These are phyloP conservation scores for Chrysopogon serrulatus DNA, from an alignment of 176 grass and related monocot genomes.

Conservation along the genomic window DNA sequence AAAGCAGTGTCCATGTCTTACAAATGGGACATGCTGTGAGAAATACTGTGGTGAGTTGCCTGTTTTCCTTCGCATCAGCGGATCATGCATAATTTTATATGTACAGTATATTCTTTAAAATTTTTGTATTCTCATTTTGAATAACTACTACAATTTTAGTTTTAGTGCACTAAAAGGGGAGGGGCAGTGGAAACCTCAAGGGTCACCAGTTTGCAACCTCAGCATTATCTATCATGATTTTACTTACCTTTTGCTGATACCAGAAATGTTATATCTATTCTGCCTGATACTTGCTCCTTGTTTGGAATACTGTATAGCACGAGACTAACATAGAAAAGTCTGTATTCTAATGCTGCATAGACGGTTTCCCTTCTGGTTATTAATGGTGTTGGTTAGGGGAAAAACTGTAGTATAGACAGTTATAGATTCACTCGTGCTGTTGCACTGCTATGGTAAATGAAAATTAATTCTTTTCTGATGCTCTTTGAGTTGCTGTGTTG, in stretches of 20 bases:
- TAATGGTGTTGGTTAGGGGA: background rate
- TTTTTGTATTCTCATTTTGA: background rate
- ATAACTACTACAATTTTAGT: background rate
- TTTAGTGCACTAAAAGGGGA: background rate
- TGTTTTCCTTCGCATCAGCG: background rate
- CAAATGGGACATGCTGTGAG: constrained; percentile 89
- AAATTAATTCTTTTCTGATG: background rate
- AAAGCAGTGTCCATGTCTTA: constrained; percentile 77
- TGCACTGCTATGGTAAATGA: background rate
- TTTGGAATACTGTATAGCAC: too few relatives aligned
- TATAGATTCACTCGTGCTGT: background rate
- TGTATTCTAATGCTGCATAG: too few relatives aligned
- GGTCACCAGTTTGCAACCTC: background rate
- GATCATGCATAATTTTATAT: background rate
- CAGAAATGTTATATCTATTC: background rate
- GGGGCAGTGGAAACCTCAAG: background rate
- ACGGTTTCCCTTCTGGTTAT: background rate
- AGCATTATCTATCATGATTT: background rate
- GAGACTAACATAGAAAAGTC: too few relatives aligned
- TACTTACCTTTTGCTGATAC: background rate
- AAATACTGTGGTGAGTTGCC: constrained; percentile 75
- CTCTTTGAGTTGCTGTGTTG: background rate
- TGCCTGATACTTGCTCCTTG: background rate
- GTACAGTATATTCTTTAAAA: background rate
- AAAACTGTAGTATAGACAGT: background rate